phyloP scores from a whole-genome alignment of 2,329 filamentous ascomycete species.

The Curvularia spicifera region DNA sequence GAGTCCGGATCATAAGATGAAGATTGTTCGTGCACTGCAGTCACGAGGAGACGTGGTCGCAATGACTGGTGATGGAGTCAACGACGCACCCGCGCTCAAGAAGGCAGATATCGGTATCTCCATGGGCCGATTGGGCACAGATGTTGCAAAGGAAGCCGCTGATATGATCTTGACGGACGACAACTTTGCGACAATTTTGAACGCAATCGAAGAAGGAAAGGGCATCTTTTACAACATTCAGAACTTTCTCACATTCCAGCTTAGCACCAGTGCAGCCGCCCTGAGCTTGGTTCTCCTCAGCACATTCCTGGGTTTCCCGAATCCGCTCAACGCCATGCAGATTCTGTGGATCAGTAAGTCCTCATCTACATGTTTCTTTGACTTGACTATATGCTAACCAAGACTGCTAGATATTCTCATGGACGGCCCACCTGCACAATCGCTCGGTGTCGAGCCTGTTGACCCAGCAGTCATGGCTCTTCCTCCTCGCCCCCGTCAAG shows the following conservation, averaged over 20 bases:
- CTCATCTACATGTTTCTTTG: background rate
- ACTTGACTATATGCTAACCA: slow-evolving; percentile 25
- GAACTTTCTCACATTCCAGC: slow-evolving; percentile 97
- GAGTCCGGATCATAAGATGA: slow-evolving; percentile 97
- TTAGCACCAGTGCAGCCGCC: slow-evolving; percentile 94
- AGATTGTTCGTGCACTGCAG: slow-evolving; percentile 91
- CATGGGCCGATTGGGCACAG: slow-evolving; percentile 93
- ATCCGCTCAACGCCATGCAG: slow-evolving; percentile 98
- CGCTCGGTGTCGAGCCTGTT: slow-evolving; percentile 91
- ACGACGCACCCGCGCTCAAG: slow-evolving; percentile 95
- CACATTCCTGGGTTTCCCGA: slow-evolving; percentile 90
- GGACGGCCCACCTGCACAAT: slow-evolving; percentile 97
- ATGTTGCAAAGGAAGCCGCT: slow-evolving; percentile 95
- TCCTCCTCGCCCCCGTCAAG: slow-evolving; percentile 83
- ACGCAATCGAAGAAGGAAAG: slow-evolving; percentile 97
- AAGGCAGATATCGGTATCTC: slow-evolving; percentile 97
- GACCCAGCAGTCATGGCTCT: slow-evolving; percentile 93
- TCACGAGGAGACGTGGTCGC: slow-evolving; percentile 94
- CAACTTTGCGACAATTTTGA: slow-evolving; percentile 89
- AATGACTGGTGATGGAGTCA: slow-evolving; percentile 98
- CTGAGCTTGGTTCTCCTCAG: slow-evolving; percentile 90
- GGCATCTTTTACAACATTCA: slow-evolving; percentile 99
- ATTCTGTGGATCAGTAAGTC: slow-evolving; percentile 98
- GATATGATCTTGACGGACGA: slow-evolving; percentile 92
- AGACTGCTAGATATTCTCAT: slow-evolving; percentile 85